These are phyloP conservation scores for Magnolia sinica DNA, from an alignment of 164 flowering plant species.

Conservation along the genomic window DNA sequence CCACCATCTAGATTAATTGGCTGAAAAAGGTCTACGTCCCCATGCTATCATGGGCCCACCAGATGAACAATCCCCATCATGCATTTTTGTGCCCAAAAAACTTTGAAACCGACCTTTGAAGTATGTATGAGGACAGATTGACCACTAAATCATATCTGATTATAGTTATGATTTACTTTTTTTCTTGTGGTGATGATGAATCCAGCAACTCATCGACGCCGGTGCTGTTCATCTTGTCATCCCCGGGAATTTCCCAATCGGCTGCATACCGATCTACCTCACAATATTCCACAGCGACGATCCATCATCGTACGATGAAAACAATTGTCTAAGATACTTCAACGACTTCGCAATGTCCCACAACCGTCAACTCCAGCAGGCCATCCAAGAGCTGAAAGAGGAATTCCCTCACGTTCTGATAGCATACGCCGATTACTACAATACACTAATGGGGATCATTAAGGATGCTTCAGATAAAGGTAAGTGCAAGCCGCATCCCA, in stretches of 20 bases:
- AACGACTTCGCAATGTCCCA: conserved; percentile 5
- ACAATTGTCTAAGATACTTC: conserved; percentile 3
- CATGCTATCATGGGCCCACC: too few species aligned
- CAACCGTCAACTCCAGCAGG: background rate
- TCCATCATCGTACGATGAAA: conserved; percentile 3
- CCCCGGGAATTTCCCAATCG: conserved; percentile 11
- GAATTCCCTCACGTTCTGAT: background rate
- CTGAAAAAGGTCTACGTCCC: background rate
- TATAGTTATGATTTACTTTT: background rate
- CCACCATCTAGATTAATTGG: background rate
- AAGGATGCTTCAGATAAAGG: background rate
- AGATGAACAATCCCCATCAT: too few species aligned
- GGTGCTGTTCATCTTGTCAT: background rate
- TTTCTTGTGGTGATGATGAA: background rate
- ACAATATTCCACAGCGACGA: background rate
- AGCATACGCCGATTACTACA: conserved; percentile 4
- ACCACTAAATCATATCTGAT: background rate
- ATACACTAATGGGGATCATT: background rate
- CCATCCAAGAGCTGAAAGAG: conserved; percentile 1
- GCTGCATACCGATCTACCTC: conserved; percentile 10
- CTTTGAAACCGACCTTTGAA: background rate
- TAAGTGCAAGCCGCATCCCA: background rate
- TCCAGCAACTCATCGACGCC: background rate
- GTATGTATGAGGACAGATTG: background rate
- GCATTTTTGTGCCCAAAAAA: too few species aligned